Conservation (phyloP, 495 filamentous ascomycete species). For the Lasiosphaeria miniovina region DNA sequence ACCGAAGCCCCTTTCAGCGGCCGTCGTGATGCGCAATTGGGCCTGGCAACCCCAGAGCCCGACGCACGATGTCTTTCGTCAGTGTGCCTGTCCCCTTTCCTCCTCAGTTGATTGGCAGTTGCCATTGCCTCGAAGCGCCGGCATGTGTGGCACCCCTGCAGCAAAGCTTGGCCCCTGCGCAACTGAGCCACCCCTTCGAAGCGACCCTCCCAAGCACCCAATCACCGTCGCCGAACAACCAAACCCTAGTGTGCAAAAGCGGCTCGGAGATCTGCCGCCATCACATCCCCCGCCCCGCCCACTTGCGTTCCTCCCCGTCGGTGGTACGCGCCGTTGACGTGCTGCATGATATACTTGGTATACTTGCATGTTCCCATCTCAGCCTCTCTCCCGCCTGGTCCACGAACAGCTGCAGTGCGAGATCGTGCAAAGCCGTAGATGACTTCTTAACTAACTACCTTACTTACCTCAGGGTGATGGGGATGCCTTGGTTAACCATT, state of each 20-base stretch:
- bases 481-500: too few species aligned
- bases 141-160: conserved; percentile 11
- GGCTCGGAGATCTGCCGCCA: not conserved
- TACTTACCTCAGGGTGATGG: too few species aligned
- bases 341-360: not conserved
- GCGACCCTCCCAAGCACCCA: not conserved
- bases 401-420: too few species aligned
- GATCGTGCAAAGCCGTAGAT: too few species aligned
- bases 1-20: not conserved
- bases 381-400: too few species aligned
- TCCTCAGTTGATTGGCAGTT: conserved; percentile 7
- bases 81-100: not conserved
- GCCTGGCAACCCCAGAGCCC: conserved; percentile 16
- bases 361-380: not conserved
- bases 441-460: too few species aligned
- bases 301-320: not conserved
- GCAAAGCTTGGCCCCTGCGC: not conserved
- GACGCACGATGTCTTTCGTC: conserved; percentile 6
- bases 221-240: not conserved
- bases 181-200: too few species aligned
- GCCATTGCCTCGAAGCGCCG: conserved; percentile 19
- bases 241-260: not conserved
- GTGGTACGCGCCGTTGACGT: not conserved
- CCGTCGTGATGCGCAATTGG: conserved; percentile 15
- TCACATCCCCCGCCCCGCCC: not conserved